phyloP scores from a whole-genome alignment of 2,329 filamentous ascomycete species.

The Drechmeria coniospora region DNA sequence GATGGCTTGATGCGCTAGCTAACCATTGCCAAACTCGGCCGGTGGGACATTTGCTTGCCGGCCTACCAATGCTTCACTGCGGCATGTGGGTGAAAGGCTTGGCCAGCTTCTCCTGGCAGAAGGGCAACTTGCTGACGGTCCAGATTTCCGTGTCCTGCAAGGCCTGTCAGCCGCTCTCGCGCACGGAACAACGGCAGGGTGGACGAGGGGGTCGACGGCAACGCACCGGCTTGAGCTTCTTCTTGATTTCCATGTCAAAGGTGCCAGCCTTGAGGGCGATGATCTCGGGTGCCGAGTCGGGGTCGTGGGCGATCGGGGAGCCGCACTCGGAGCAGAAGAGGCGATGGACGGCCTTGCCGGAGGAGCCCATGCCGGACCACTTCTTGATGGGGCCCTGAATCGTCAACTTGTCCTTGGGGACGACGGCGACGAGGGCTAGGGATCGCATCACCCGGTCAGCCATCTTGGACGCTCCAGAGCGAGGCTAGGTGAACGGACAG shows the following conservation, averaged over 20 bases:
- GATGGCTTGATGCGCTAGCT: too few relatives aligned
- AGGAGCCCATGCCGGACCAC: conserved; percentile 42
- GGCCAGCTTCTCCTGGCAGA: conserved; percentile 49
- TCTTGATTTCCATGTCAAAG: conserved; percentile 48
- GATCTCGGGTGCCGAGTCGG: conserved; percentile 53
- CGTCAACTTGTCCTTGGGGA: conserved; percentile 49
- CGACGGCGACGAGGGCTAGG: conserved; percentile 49
- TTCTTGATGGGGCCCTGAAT: conserved; percentile 50
- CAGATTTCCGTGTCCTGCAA: conserved; percentile 52
- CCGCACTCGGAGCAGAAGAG: conserved; percentile 57
- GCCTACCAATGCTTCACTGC: conserved; percentile 21
- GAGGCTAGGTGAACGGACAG: conserved; percentile 34
- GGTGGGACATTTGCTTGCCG: too few relatives aligned
- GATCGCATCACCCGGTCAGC: not conserved
- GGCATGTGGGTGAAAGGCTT: conserved; percentile 52
- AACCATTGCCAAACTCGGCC: too few relatives aligned
- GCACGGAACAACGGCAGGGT: not conserved
- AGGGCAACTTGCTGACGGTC: conserved; percentile 53
- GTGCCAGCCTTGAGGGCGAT: conserved; percentile 55
- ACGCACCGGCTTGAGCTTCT: conserved; percentile 48
- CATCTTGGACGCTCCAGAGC: not conserved
- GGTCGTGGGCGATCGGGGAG: conserved; percentile 55
- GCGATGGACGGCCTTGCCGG: conserved; percentile 49
- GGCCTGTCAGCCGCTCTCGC: conserved; percentile 3
- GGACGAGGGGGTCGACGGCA: not conserved